Evolutionary conservation across 2,329 filamentous ascomycete genomes (phyloP).

Genomic region (Stemphylium beticola): DNA sequence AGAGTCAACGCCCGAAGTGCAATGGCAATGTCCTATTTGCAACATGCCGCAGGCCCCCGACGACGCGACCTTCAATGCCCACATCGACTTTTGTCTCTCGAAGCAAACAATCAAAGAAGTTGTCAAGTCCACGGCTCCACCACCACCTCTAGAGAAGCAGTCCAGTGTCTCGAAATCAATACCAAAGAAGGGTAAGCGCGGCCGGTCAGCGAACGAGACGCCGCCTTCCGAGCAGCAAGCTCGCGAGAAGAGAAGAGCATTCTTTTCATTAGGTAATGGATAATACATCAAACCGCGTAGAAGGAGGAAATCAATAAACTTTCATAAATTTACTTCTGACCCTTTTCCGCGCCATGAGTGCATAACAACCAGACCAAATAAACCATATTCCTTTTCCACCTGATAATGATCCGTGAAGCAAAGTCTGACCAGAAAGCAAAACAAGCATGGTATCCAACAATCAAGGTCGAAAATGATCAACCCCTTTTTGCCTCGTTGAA

Average conservation of each 20-base stretch:
- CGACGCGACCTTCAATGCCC: constrained; percentile 82
- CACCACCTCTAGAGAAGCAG: constrained; percentile 13
- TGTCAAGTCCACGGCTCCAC: constrained; percentile 60
- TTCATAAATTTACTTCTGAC: too few species aligned
- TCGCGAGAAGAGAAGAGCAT: constrained; percentile 41
- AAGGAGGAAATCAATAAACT: too few species aligned
- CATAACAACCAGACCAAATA: too few species aligned
- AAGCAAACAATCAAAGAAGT: constrained; percentile 83
- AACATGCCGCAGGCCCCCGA: constrained; percentile 74
- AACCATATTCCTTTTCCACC: too few species aligned
- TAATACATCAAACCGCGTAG: neutral
- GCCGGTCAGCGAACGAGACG: constrained; percentile 35
- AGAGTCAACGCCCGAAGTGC: constrained; percentile 26
- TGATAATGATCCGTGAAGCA: too few species aligned
- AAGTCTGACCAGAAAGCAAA: too few species aligned
- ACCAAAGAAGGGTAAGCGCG: constrained; percentile 40
- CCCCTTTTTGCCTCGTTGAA: too few species aligned
- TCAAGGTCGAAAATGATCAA: too few species aligned
- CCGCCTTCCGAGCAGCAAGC: constrained; percentile 29
- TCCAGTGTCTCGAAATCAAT: constrained; percentile 14
- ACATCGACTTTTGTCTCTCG: constrained; percentile 91
- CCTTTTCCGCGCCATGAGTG: too few species aligned
- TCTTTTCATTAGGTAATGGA: constrained; percentile 33
- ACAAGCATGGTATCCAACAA: too few species aligned
- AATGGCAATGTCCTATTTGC: constrained; percentile 92